A percentile compares a stretch with the other conserved stretches of the same genome.
Evolutionary conservation across 306 rosid species (phyloP).

Genomic region (Citrullus amarus): DNA sequence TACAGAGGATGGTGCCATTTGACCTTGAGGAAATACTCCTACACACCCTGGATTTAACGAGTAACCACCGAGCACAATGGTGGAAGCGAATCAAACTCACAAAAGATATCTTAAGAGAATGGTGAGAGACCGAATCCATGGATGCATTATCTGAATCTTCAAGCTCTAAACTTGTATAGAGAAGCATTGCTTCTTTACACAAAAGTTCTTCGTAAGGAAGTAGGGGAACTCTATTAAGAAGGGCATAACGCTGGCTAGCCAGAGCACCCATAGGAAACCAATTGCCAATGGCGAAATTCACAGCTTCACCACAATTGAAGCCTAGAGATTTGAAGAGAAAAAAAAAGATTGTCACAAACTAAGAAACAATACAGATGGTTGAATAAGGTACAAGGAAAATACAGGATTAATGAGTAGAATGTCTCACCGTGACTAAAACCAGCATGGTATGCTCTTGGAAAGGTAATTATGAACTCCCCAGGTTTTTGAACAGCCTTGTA

Average conservation of each 20-base stretch:
- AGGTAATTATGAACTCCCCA: slow-evolving; percentile 81
- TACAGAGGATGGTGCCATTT: slow-evolving; percentile 68
- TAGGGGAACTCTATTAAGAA: slow-evolving; percentile 72
- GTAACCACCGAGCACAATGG: slow-evolving; percentile 77
- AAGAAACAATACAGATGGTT: background rate
- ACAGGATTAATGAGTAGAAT: background rate
- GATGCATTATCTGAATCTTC: slow-evolving; percentile 53
- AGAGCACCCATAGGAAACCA: slow-evolving; percentile 93
- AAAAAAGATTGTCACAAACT: background rate
- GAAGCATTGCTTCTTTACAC: slow-evolving; percentile 91
- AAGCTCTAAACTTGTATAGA: slow-evolving; percentile 43
- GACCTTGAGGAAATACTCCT: slow-evolving; percentile 35
- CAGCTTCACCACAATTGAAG: slow-evolving; percentile 97
- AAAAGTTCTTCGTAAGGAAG: slow-evolving; percentile 91
- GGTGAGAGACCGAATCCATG: slow-evolving; percentile 34
- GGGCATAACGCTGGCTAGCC: slow-evolving; percentile 82
- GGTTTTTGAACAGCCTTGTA: slow-evolving; percentile 92
- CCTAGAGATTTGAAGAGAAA: slow-evolving; percentile 35
- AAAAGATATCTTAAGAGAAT: slow-evolving; percentile 46
- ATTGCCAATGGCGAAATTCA: slow-evolving; percentile 87
- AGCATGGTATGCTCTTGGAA: slow-evolving; percentile 91
- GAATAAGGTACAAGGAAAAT: slow-evolving; percentile 1
- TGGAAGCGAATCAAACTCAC: slow-evolving; percentile 74
- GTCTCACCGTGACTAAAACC: slow-evolving; percentile 90
- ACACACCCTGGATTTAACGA: slow-evolving; percentile 55